Percentiles rank a stretch among this genome's conserved stretches.
These are phyloP conservation scores for Aspergillus puulaauensis DNA, from an alignment of 2,329 filamentous ascomycete species.

Conservation along the genomic window DNA sequence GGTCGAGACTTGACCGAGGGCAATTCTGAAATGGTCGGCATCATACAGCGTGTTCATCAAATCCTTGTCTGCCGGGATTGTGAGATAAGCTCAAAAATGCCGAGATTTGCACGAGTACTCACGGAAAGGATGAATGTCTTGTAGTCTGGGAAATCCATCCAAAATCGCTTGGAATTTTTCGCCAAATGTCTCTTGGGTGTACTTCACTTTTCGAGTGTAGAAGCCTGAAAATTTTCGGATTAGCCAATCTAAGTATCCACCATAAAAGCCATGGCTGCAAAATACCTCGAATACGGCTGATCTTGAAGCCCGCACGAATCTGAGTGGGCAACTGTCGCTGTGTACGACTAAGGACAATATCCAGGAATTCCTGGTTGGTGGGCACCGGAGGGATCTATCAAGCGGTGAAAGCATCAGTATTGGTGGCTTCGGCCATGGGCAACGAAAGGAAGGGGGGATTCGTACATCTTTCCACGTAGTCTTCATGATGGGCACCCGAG, in stretches of 20 bases:
- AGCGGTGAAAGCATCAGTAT: conserved; percentile 35
- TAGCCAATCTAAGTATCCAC: conserved; percentile 18
- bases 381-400: conserved; percentile 75
- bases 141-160: conserved; percentile 86
- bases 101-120: conserved; percentile 35
- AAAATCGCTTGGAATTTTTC: conserved; percentile 91
- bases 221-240: conserved; percentile 59
- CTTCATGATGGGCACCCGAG: conserved; percentile 51
- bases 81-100: conserved; percentile 13
- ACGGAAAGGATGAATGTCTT: conserved; percentile 95
- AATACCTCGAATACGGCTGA: conserved; percentile 76
- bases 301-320: conserved; percentile 94
- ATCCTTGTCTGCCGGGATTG: conserved; percentile 59
- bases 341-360: conserved; percentile 92
- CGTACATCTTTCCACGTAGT: conserved; percentile 58
- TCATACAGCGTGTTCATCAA: conserved; percentile 98
- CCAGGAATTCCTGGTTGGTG: conserved; percentile 91
- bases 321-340: conserved; percentile 92
- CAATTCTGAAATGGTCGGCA: conserved; percentile 96
- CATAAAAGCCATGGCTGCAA: background rate
- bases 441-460: background rate
- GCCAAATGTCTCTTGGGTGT: conserved; percentile 92
- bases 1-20: conserved; percentile 91
- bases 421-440: background rate
- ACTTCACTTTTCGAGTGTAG: conserved; percentile 98